Evolutionary conservation across 805 yeast species (phyloP).

Genomic region (Clavispora asparagi): DNA sequence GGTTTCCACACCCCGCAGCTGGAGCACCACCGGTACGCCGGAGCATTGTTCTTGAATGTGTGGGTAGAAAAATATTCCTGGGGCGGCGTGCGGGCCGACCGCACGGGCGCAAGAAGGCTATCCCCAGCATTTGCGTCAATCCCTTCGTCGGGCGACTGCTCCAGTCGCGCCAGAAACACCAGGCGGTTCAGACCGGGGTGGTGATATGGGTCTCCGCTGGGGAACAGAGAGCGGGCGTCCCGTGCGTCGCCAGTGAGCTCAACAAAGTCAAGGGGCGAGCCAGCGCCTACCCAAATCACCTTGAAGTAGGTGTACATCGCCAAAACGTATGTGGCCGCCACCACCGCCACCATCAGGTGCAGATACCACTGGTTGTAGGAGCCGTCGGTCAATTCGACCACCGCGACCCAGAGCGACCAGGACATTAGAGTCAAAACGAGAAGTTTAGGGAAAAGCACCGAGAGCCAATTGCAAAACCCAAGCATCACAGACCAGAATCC

Average conservation of each 20-base stretch:
- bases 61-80: conserved; percentile 28
- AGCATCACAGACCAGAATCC: conserved; percentile 8
- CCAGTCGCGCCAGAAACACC: background rate
- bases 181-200: too few relatives aligned
- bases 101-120: background rate
- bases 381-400: conserved; percentile 21
- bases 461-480: conserved; percentile 32
- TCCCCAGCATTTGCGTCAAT: background rate
- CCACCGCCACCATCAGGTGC: conserved; percentile 13
- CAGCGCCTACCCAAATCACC: conserved; percentile 54
- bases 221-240: background rate
- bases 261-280: conserved; percentile 57
- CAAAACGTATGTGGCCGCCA: conserved; percentile 25
- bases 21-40: conserved; percentile 52
- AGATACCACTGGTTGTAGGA: conserved; percentile 6
- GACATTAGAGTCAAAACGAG: conserved; percentile 37
- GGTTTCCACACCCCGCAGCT: conserved; percentile 57
- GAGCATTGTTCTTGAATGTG: conserved; percentile 45
- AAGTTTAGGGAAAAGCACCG: conserved; percentile 43
- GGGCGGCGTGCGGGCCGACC: conserved; percentile 21
- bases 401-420: conserved; percentile 45
- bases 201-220: background rate
- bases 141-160: background rate
- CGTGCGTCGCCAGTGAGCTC: conserved; percentile 22
- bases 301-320: conserved; percentile 48